phyloP scores from a whole-genome alignment of 345 rosid genomes.

The Pseudoturritis turrita region DNA sequence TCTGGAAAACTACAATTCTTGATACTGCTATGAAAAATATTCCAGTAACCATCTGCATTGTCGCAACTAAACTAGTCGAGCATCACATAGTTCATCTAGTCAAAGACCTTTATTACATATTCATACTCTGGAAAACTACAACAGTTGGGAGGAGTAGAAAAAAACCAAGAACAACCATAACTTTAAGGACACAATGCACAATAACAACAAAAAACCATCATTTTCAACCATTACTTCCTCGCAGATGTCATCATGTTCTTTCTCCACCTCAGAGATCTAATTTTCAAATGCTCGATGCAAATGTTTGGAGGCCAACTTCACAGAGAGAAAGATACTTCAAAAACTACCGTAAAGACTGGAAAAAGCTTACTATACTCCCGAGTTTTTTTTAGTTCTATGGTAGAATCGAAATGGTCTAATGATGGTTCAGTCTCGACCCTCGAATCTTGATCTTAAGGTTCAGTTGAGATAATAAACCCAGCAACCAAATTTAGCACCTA shows the following conservation, averaged over 20 bases:
- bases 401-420: not conserved
- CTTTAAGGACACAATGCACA: not conserved
- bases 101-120: not conserved
- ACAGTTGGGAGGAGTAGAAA: not conserved
- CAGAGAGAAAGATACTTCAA: not conserved
- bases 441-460: not conserved
- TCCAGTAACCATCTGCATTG: slow-evolving; percentile 1
- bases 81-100: not conserved
- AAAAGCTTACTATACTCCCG: not conserved
- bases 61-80: not conserved
- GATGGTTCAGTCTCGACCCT: not conserved
- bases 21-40: not conserved
- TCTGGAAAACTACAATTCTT: not conserved
- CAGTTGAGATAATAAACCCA: not conserved
- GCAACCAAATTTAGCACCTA: not conserved
- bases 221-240: not conserved
- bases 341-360: not conserved
- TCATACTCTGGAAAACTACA: not conserved
- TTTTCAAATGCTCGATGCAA: not conserved
- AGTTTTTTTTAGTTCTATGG: not conserved
- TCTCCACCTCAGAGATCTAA: not conserved
- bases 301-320: not conserved
- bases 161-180: not conserved
- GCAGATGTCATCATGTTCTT: not conserved
- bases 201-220: not conserved